These are phyloP conservation scores for Cystofilobasidium bisporidii DNA, from an alignment of 768 basidiomycete species.

Conservation along the genomic window DNA sequence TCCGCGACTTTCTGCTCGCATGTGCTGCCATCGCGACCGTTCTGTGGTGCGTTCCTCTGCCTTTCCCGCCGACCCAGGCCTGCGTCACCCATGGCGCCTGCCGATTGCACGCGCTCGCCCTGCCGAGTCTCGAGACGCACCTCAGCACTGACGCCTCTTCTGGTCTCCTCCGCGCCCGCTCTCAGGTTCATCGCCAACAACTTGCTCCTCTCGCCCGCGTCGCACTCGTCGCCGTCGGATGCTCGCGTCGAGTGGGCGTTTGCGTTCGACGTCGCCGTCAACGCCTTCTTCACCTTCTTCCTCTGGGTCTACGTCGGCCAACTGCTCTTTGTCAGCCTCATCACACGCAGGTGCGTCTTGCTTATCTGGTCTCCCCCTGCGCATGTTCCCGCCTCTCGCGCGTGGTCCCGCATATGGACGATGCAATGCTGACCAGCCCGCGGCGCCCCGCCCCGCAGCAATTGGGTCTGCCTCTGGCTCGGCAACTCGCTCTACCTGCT, in stretches of 20 bases:
- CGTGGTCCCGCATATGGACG: background rate
- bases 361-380: background rate
- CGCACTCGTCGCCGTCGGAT: constrained; percentile 54
- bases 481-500: constrained; percentile 27
- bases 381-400: background rate
- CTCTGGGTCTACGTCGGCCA: constrained; percentile 82
- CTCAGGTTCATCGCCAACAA: constrained; percentile 61
- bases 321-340: constrained; percentile 70
- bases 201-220: constrained; percentile 59
- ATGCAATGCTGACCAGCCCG: background rate
- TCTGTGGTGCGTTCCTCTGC: constrained; percentile 52
- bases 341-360: constrained; percentile 50
- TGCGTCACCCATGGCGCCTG: too few species aligned
- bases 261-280: constrained; percentile 93
- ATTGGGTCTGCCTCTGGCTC: constrained; percentile 28
- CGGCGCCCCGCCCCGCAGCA: constrained; percentile 1
- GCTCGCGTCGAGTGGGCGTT: constrained; percentile 80
- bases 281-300: constrained; percentile 90
- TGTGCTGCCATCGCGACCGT: constrained; percentile 66
- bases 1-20: constrained; percentile 75
- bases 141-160: too few species aligned
- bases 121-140: too few species aligned
- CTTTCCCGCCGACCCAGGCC: too few species aligned
- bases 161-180: constrained; percentile 29
- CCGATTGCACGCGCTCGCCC: background rate